Evolutionary conservation across 208 protist genomes (phyloP), one percentile per base, ranked within the genome.

Genomic region (Leishmania mexicana): DNA sequence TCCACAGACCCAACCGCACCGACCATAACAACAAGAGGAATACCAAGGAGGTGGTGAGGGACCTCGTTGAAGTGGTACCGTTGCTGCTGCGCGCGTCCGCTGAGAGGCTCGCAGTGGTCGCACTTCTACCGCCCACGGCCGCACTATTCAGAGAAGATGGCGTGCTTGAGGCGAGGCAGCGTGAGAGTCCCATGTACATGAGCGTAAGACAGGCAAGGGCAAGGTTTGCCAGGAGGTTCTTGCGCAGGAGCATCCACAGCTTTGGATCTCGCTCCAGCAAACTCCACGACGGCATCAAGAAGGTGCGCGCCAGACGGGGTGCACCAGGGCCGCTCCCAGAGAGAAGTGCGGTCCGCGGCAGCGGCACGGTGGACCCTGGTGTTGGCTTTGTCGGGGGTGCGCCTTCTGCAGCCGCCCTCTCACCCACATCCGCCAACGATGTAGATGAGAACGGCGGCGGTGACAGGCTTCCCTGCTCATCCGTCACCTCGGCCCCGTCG

Each of bases 211-310:
- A 53, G 24, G 47, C 54, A 47, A 86, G 54, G 10, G 79, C 75
- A 4, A 89, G 35, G 35, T 89, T 89, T 17, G 82, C 87, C 19
- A 83, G 78, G 35, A 90, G 42, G 49, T 80, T 86, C 64, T 88
- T 87, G 78, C 87, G 87, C 47, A 90, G 80, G 38, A 90, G 70
- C 77, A 80, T 77, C 87, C 87, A 90, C 80, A 90, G 62, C 87
- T 85, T 84, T 28, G 83, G 87, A 71, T 90, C 79, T 28, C 77
- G 79, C 73, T 87, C 82, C 28, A 87, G 67, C 45, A 85, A 73
- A 31, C 76, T 80, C 86, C 86, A 89, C 53, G 84, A 77, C 49
- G 86, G 86, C 79, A 89, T 89, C 54, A 85, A 40, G 57, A 62
- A 51, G 10, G 76, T 42, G 21, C 57, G 71, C 49, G 58, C 42